phyloP scores from a whole-genome alignment of 352 stramenopile genomes.

The Phytophthora agathidicida region DNA sequence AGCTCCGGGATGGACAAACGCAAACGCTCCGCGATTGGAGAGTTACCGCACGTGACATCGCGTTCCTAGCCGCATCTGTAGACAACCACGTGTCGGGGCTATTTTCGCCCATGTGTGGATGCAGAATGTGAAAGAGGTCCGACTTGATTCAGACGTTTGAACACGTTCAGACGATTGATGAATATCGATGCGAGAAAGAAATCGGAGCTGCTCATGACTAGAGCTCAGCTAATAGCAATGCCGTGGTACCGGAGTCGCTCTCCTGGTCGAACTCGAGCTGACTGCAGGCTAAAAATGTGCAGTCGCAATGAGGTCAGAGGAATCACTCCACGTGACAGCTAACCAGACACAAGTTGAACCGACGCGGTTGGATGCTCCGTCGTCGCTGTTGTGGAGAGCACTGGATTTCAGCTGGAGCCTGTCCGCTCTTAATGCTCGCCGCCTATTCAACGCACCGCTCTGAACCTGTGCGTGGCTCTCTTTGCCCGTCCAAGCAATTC shows the following conservation, averaged over 20 bases:
- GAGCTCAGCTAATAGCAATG: too few relatives aligned
- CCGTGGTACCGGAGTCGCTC: too few relatives aligned
- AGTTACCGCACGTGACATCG: not conserved
- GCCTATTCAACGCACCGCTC: not conserved
- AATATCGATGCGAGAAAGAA: conserved; percentile 23
- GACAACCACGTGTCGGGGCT: not conserved
- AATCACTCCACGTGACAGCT: not conserved
- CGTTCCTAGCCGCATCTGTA: conserved; percentile 1
- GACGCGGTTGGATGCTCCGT: not conserved
- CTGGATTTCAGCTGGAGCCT: conserved; percentile 12
- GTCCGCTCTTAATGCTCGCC: not conserved
- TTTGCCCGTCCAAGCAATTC: conserved; percentile 23
- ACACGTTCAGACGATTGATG: conserved; percentile 30
- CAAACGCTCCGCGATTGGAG: too few relatives aligned
- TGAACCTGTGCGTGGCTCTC: conserved; percentile 29
- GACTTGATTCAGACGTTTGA: conserved; percentile 24
- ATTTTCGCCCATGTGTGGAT: conserved; percentile 13
- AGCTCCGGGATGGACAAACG: conserved; percentile 12
- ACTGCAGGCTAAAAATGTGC: too few relatives aligned
- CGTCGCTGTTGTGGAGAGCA: not conserved
- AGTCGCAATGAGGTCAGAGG: not conserved
- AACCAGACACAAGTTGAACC: conserved; percentile 10
- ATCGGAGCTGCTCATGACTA: not conserved
- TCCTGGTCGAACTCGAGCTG: too few relatives aligned
- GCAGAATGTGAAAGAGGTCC: conserved; percentile 15